Percentiles rank a stretch among this genome's conserved stretches.
Evolutionary conservation across 129 eudicot species (phyloP).

Genomic region (Helianthus annuus): DNA sequence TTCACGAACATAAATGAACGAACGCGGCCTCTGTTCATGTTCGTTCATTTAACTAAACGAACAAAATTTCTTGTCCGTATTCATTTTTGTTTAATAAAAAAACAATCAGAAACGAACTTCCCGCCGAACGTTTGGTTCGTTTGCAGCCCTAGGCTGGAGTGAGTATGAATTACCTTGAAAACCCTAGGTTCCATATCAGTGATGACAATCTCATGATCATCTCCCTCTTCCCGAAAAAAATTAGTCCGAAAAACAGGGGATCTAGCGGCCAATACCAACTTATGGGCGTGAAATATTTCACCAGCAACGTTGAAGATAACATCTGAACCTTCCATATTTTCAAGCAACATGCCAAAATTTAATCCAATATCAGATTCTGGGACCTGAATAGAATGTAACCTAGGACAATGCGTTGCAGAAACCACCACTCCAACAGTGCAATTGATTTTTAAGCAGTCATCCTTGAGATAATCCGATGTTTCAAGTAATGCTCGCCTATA

Average conservation of each 20-base stretch:
- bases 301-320: conserved; percentile 64
- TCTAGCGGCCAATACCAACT: conserved; percentile 83
- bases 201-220: conserved; percentile 54
- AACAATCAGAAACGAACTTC: too few species aligned
- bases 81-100: too few species aligned
- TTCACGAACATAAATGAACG: too few species aligned
- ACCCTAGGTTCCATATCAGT: conserved; percentile 72
- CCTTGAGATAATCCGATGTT: conserved; percentile 63
- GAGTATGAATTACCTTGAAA: conserved; percentile 53
- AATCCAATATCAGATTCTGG: conserved; percentile 83
- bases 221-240: conserved; percentile 43
- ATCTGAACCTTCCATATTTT: conserved; percentile 84
- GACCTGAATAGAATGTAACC: conserved; percentile 67
- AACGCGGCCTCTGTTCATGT: too few species aligned
- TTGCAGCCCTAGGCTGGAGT: too few species aligned
- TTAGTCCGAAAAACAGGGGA: conserved; percentile 62
- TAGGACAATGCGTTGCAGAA: conserved; percentile 71
- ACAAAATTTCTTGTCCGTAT: too few species aligned
- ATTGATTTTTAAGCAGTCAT: conserved; percentile 58
- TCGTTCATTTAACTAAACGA: too few species aligned
- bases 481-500: conserved; percentile 53
- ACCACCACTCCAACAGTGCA: conserved; percentile 71
- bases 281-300: conserved; percentile 80
- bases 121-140: too few species aligned
- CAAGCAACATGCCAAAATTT: conserved; percentile 69